Conservation (phyloP, 148 eudicot genomes). For the Rhododendron simsii region DNA sequence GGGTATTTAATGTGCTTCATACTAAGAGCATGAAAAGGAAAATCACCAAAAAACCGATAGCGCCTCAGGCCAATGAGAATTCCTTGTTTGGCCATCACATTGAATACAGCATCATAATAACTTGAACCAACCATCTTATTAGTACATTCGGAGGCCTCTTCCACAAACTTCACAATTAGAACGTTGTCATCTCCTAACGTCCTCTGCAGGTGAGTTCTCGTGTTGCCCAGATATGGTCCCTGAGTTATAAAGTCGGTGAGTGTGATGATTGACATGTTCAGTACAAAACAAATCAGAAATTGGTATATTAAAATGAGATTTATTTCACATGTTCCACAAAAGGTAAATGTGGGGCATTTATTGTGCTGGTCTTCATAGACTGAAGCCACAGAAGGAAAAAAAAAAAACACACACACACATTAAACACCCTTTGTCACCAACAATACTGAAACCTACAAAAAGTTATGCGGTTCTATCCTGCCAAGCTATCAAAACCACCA, state of each 20-base stretch:
- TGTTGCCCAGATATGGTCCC: conserved; percentile 58
- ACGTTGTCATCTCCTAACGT: conserved; percentile 68
- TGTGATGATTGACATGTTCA: background rate
- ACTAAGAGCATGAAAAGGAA: background rate
- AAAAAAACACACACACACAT: background rate
- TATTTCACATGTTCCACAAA: background rate
- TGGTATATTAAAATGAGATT: background rate
- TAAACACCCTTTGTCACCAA: background rate
- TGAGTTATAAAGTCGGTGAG: conserved; percentile 10
- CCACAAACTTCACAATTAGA: conserved; percentile 54
- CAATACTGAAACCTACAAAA: background rate
- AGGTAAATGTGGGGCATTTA: background rate
- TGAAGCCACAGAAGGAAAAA: background rate
- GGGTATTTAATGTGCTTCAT: background rate
- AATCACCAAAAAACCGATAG: conserved; percentile 61
- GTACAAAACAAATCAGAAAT: background rate
- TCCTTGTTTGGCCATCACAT: conserved; percentile 39
- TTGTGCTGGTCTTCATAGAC: background rate
- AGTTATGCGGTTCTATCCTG: background rate
- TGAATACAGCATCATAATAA: too few species aligned
- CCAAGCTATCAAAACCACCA: background rate
- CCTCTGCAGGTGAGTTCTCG: conserved; percentile 67
- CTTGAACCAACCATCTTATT: background rate
- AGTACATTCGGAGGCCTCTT: conserved; percentile 14
- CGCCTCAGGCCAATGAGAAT: conserved; percentile 54